Percentiles rank a stretch among this genome's conserved stretches.
These are phyloP conservation scores for Yamadazyma endophytica DNA, from an alignment of 805 yeast genomes.

Conservation along the genomic window DNA sequence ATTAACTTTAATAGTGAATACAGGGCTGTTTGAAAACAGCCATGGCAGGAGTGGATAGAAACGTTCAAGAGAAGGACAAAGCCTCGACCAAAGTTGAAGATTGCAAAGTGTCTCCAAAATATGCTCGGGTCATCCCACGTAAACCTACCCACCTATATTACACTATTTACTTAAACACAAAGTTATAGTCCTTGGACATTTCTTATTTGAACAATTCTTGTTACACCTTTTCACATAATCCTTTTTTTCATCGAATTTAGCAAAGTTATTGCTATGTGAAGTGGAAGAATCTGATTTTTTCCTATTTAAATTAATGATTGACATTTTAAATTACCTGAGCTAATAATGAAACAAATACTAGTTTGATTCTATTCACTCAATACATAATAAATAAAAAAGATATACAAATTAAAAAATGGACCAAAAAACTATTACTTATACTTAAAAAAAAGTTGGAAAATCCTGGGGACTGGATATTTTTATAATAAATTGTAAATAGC, in stretches of 20 bases:
- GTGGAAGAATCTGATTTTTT: conserved; percentile 22
- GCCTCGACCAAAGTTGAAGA: too few species aligned
- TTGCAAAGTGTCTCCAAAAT: conserved; percentile 3
- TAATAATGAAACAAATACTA: too few species aligned
- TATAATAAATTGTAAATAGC: too few species aligned
- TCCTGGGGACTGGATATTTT: neutral
- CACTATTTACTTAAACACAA: conserved; percentile 38
- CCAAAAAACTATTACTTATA: too few species aligned
- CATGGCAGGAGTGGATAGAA: too few species aligned
- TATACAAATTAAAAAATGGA: conserved; percentile 1
- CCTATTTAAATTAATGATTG: conserved; percentile 17
- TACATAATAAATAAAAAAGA: conserved; percentile 5
- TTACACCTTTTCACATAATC: conserved; percentile 40
- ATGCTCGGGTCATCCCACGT: conserved; percentile 2
- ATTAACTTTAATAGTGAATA: too few species aligned
- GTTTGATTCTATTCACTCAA: too few species aligned
- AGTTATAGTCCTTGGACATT: conserved; percentile 28
- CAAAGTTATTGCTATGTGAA: conserved; percentile 18
- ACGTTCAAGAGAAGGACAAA: too few species aligned
- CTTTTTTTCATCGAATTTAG: conserved; percentile 42
- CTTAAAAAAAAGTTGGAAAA: neutral
- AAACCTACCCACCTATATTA: too few species aligned
- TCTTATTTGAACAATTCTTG: conserved; percentile 17
- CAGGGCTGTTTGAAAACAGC: too few species aligned
- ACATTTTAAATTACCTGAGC: conserved; percentile 12